Evolutionary conservation across 345 rosid genomes (phyloP), one percentile per base, ranked within the genome.

Genomic region (Noccaea caerulescens): DNA sequence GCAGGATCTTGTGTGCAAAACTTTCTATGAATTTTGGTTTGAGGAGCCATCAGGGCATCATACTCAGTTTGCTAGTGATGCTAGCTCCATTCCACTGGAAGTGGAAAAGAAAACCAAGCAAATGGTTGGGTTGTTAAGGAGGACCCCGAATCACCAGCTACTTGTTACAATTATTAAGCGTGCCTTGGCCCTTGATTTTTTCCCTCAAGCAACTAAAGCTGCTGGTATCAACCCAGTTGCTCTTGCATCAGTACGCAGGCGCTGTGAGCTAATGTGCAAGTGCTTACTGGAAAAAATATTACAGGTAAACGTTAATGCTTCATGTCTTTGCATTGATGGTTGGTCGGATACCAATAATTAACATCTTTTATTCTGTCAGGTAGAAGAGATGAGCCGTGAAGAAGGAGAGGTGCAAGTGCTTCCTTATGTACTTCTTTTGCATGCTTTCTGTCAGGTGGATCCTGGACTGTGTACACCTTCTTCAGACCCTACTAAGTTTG

Each of bases 1-100:
- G 30, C 83, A 94, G 98, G 99, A 94, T 83, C 91, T 89, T 70
- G 99, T 94, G 73, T 94, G 96, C 88, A 94, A 94, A 92, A 94
- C 93, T 59, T 91, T 94, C 80, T 88, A 89, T 84, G 98, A 94
- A 68, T 91, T 94, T 71, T 94, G 99, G 99, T 94, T 94, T 66
- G 98, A 94, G 82, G 98, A 94, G 75, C 87, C 97, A 75, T 79
- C 89, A 65, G 87, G 93, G 58, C 68, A 72, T 54, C 96, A 81
- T 80, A 84, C 86, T 55, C 86, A 84, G 64, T 84, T 58, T 81
- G 84, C 78, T 75, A 83, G 89, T 70, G 90, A 88, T 79, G 90
- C 87, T 79, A 89, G 99, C 85, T 87, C 92, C 72, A 88, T 91
- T 75, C 97, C 99, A 13, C 34, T 86, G 79, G 98, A 94, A 71